These are phyloP conservation scores for Acer campestre DNA, from an alignment of 345 rosid species.

Conservation along the genomic window DNA sequence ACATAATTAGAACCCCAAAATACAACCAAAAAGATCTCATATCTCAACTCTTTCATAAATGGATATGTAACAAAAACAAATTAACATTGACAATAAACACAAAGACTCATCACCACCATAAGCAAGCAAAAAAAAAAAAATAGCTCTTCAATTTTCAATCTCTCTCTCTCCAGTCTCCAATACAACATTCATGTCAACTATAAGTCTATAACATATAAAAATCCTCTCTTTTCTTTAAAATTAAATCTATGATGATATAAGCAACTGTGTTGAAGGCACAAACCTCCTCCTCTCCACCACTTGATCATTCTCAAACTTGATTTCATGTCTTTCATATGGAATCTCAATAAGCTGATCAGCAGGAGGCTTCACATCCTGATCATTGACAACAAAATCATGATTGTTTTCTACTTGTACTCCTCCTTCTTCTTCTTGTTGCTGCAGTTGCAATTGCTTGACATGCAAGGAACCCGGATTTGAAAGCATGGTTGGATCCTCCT, in stretches of 20 bases:
- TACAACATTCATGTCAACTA: background rate
- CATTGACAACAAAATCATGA: slow-evolving; percentile 26
- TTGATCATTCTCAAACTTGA: slow-evolving; percentile 39
- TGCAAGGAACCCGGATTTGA: slow-evolving; percentile 22
- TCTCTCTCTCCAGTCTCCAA: background rate
- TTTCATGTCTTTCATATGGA: slow-evolving; percentile 38
- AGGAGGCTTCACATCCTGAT: slow-evolving; percentile 37
- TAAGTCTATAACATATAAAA: background rate
- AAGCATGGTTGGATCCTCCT: slow-evolving; percentile 32
- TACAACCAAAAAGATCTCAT: slow-evolving; percentile 1
- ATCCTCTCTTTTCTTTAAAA: background rate
- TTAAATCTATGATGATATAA: slow-evolving; percentile 52
- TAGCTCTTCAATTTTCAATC: no score
- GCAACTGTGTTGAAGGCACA: slow-evolving; percentile 53
- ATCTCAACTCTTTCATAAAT: background rate
- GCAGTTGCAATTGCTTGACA: slow-evolving; percentile 22
- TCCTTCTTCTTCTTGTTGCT: background rate
- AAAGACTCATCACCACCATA: background rate
- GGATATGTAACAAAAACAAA: slow-evolving; percentile 5
- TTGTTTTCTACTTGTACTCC: background rate
- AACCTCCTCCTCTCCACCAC: slow-evolving; percentile 54
- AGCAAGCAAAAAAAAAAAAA: background rate
- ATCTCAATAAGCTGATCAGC: slow-evolving; percentile 33
- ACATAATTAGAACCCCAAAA: background rate
- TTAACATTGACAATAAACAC: background rate